These are phyloP conservation scores for Tetrapisispora nanseiensis DNA, from an alignment of 805 yeast species.

Conservation along the genomic window DNA sequence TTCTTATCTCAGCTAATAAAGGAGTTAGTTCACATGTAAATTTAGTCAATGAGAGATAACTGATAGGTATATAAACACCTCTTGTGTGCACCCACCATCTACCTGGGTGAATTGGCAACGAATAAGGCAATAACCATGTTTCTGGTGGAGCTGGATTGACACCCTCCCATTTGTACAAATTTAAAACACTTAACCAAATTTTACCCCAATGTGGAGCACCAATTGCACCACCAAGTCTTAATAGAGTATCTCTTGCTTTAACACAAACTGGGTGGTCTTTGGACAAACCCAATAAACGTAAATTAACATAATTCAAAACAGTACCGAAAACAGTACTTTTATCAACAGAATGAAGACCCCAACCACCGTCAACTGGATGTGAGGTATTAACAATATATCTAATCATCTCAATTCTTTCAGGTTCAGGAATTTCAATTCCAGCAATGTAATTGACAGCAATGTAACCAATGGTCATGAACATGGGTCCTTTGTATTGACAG, in stretches of 20 bases:
- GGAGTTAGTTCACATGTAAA: conserved; percentile 53
- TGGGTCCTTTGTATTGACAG: conserved; percentile 91
- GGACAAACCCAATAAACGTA: conserved; percentile 70
- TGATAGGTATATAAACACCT: conserved; percentile 79
- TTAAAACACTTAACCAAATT: conserved; percentile 73
- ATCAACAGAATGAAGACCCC: conserved; percentile 93
- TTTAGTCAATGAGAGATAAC: conserved; percentile 58
- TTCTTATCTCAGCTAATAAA: conserved; percentile 53
- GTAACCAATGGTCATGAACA: conserved; percentile 92
- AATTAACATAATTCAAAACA: conserved; percentile 68
- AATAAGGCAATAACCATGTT: conserved; percentile 77
- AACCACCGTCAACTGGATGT: conserved; percentile 98
- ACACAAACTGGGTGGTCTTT: conserved; percentile 66
- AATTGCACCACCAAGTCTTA: conserved; percentile 76
- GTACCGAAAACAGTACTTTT: conserved; percentile 96
- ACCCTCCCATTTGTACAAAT: conserved; percentile 88
- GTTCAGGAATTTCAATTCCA: conserved; percentile 56
- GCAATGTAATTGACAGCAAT: conserved; percentile 66
- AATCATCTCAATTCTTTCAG: conserved; percentile 56
- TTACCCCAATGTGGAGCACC: conserved; percentile 97
- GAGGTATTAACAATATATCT: conserved; percentile 85
- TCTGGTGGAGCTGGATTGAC: conserved; percentile 98
- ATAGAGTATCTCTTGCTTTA: conserved; percentile 65
- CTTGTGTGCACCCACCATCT: conserved; percentile 99
- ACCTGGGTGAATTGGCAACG: conserved; percentile 81